Evolutionary conservation across 1,284 basidiomycete genomes (phyloP).

Genomic region (Ganoderma boninense): DNA sequence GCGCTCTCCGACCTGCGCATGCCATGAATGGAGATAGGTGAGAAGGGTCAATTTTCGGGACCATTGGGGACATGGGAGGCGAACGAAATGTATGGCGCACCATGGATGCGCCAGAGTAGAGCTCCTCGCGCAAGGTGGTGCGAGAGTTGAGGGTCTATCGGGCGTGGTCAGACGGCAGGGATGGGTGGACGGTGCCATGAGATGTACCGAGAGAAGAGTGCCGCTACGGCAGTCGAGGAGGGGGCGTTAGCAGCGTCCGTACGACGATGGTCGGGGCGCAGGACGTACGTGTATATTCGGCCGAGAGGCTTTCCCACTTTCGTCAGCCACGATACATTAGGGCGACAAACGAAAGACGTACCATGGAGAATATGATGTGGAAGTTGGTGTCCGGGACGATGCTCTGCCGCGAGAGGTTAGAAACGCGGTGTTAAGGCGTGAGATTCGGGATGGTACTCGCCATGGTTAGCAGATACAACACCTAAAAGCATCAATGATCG

Average conservation of each 20-base stretch:
- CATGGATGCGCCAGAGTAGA: slow-evolving; percentile 12
- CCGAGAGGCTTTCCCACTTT: slow-evolving; percentile 16
- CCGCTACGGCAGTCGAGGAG: neutral
- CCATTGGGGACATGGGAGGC: neutral
- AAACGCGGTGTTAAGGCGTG: too few species aligned
- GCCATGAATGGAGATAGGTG: neutral
- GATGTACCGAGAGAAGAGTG: slow-evolving; percentile 21
- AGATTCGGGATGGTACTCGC: neutral
- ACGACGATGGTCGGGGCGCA: neutral
- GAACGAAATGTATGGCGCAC: slow-evolving; percentile 5
- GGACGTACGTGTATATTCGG: slow-evolving; percentile 28
- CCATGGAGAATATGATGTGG: slow-evolving; percentile 23
- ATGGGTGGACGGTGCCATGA: neutral
- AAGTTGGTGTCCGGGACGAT: slow-evolving; percentile 16
- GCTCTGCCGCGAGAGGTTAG: slow-evolving; percentile 4
- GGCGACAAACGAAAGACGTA: slow-evolving; percentile 1
- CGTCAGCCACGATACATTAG: neutral
- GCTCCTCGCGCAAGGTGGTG: slow-evolving; percentile 25
- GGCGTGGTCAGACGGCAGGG: neutral
- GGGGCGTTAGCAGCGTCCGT: neutral
- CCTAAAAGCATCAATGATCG: neutral
- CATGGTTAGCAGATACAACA: slow-evolving; percentile 21
- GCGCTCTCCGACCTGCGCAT: slow-evolving; percentile 5
- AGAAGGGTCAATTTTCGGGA: too few species aligned
- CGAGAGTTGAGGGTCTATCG: slow-evolving; percentile 26